Conservation (phyloP, 345 rosid genomes). For the Brassica incana region DNA sequence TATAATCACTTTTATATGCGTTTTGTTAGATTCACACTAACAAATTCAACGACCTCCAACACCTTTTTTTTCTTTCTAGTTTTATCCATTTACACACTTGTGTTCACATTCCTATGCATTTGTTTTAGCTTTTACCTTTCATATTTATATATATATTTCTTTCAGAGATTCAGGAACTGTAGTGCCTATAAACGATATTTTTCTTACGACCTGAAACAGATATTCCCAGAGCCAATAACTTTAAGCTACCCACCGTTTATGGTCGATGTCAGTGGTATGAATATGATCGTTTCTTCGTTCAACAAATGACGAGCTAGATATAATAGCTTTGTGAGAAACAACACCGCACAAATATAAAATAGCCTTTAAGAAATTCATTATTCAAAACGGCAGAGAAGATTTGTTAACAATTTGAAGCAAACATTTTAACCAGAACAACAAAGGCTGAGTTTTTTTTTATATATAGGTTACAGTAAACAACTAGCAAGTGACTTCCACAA, state of each 20-base stretch:
- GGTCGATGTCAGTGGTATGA: not conserved
- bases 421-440: conserved; percentile 13
- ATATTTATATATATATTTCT: not conserved
- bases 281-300: not conserved
- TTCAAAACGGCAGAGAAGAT: conserved; percentile 13
- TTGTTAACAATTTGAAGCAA: conserved; percentile 2
- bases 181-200: not conserved
- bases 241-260: not conserved
- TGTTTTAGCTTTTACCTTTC: not conserved
- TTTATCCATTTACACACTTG: conserved; percentile 16
- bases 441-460: not conserved
- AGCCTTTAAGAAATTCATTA: conserved; percentile 18
- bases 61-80: not conserved
- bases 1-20: not conserved
- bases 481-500: conserved; percentile 17
- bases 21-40: conserved; percentile 35
- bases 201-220: not conserved
- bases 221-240: not conserved
- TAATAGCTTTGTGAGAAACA: not conserved
- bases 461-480: conserved; percentile 21
- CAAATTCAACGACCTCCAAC: conserved; percentile 12
- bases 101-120: conserved; percentile 19
- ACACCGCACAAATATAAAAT: not conserved
- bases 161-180: not conserved
- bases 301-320: not conserved